Evolutionary conservation across 768 basidiomycete genomes (phyloP).

Genomic region (Suillus clintonianus): DNA sequence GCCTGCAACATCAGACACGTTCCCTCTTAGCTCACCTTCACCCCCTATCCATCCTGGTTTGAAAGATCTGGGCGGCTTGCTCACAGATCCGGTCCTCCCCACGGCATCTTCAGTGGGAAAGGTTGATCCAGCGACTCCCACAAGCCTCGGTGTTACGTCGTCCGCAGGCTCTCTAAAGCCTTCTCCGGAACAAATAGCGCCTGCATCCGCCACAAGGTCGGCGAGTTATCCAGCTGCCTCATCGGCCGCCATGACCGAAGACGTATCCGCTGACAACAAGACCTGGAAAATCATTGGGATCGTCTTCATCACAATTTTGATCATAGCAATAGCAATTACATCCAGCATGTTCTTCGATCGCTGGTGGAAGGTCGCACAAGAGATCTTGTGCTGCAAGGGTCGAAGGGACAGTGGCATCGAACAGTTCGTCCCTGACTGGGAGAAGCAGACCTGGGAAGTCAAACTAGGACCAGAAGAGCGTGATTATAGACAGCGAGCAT

Average conservation of each 20-base stretch:
- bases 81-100: not conserved
- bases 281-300: constrained; percentile 75
- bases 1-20: not conserved
- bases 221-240: constrained; percentile 9
- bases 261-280: constrained; percentile 41
- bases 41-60: not conserved
- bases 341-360: constrained; percentile 70
- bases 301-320: constrained; percentile 60
- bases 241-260: constrained; percentile 8
- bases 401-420: constrained; percentile 40
- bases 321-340: constrained; percentile 56
- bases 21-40: not conserved
- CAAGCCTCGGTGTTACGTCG: constrained; percentile 1
- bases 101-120: not conserved
- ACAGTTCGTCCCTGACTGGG: constrained; percentile 65
- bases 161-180: not conserved
- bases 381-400: constrained; percentile 45
- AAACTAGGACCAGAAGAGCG: constrained; percentile 17
- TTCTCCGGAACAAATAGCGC: constrained; percentile 1
- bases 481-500: constrained; percentile 8
- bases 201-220: not conserved
- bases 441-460: constrained; percentile 60
- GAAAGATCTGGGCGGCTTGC: not conserved
- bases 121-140: not conserved
- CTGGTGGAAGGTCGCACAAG: constrained; percentile 63